Conservation (phyloP, 768 basidiomycete genomes). For the Collybiopsis luxurians region DNA sequence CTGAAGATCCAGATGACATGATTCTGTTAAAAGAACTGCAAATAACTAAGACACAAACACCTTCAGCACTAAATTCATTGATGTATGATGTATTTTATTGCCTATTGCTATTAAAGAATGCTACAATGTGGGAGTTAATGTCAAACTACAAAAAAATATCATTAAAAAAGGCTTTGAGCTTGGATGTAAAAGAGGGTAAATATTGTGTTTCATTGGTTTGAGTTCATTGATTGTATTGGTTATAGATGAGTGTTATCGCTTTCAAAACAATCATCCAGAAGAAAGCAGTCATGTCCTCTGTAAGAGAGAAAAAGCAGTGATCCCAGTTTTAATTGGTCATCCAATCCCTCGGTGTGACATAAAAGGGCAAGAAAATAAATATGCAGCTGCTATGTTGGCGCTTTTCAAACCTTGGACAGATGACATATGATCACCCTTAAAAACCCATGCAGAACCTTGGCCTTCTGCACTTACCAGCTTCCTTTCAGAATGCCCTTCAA, state of each 20-base stretch:
- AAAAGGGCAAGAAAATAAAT: conserved; percentile 6
- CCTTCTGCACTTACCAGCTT: too few species aligned
- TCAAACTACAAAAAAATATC: background rate
- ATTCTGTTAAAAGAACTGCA: background rate
- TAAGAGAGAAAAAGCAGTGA: background rate
- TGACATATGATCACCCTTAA: too few species aligned
- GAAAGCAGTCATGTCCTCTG: conserved; percentile 9
- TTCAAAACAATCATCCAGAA: conserved; percentile 11
- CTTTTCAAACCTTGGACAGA: background rate
- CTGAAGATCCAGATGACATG: background rate
- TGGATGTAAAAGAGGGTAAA: background rate
- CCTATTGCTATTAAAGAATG: background rate
- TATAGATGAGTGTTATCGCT: background rate
- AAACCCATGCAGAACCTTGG: too few species aligned
- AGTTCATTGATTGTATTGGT: background rate
- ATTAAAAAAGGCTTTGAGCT: background rate
- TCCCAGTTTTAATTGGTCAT: conserved; percentile 6
- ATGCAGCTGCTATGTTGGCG: conserved; percentile 1
- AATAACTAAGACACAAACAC: background rate
- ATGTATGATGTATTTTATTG: background rate
- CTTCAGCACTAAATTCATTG: background rate
- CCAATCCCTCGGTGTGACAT: conserved; percentile 4
- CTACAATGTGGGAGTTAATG: conserved; percentile 2
- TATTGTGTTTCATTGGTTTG: too few species aligned
- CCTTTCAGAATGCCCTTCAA: too few species aligned